Evolutionary conservation across 805 yeast species (phyloP), one percentile per base, ranked within the genome.

Genomic region (Saccharomyces jurei): DNA sequence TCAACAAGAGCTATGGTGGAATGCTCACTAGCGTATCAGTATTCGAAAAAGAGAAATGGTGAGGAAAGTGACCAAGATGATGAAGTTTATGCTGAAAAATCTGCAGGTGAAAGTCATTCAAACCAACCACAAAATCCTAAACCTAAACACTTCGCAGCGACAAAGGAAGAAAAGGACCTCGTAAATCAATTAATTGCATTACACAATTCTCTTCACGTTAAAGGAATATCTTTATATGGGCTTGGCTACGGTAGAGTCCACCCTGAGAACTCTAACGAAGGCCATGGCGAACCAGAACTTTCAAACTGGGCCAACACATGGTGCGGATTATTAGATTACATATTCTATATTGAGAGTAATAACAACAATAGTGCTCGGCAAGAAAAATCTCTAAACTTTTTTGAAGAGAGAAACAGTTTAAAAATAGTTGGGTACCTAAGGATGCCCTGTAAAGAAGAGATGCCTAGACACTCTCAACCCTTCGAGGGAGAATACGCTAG

Each of bases 281-380:
- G 81, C 52, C 46, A 50, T 53, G 76, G 80, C 52, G 97, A 92
- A 67, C 97, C 98, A 0, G 74, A 75, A 50, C 86, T 89, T 58
- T 89, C 97, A 1, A 91, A 91, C 64, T 90, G 97, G 96, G 94
- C 96, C 0, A 84, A 84, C 61, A 67, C 85, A 0, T 91, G 96
- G 95, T 76, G 88, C 51, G 97, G 96, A 0, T 72, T 89, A 32
- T 70, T 92, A 48, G 98, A 92, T 65, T 92, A 92, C 65, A 84
- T 91, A 9, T 86, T 88, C 58, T 76, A 83, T 6, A 65, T 88
- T 17, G 74, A 76, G 29, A 68, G 69, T 0, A 83, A 88, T 87
- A 68, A 72, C 50, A 54, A 72, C 41, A 70, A 70, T 28, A 54
- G 68, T 8, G 32, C 32, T 3, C 56, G 58, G 1, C 62, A 63